Percentiles rank a stretch among this genome's conserved stretches.
These are phyloP conservation scores for Cryptosporidium ubiquitum DNA, from an alignment of 169 alveolate species.

Conservation along the genomic window DNA sequence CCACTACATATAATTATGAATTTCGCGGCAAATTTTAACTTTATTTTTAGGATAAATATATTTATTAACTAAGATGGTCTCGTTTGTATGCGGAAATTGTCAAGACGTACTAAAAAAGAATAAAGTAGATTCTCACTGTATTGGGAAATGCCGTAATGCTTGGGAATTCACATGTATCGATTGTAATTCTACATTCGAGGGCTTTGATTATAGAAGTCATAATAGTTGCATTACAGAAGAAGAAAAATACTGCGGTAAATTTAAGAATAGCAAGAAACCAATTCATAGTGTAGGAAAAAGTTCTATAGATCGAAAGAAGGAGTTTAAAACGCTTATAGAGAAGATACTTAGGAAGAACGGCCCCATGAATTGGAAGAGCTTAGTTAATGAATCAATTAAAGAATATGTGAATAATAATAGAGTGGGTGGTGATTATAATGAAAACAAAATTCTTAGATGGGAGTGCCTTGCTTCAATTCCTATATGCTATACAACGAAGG, in stretches of 20 bases:
- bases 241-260: constrained; percentile 80
- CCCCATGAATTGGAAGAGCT: constrained; percentile 29
- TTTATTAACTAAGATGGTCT: constrained; percentile 76
- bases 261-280: constrained; percentile 60
- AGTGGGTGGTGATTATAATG: neutral
- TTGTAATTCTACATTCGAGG: constrained; percentile 80
- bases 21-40: neutral
- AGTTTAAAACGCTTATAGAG: neutral
- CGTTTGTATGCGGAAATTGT: constrained; percentile 82
- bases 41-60: neutral
- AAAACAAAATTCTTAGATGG: constrained; percentile 33
- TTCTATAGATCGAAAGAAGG: neutral
- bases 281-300: too few relatives aligned
- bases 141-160: constrained; percentile 77
- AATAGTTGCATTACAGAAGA: constrained; percentile 81
- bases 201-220: constrained; percentile 80
- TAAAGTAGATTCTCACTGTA: constrained; percentile 81
- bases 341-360: constrained; percentile 20
- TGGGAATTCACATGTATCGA: constrained; percentile 85
- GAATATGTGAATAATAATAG: constrained; percentile 23
- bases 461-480: constrained; percentile 67
- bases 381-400: constrained; percentile 7
- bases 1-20: too few relatives aligned
- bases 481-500: constrained; percentile 27
- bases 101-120: constrained; percentile 82